Base-by-base conservation (phyloP, 2,329 filamentous ascomycete species). In the Saccharata proteae region DNA sequence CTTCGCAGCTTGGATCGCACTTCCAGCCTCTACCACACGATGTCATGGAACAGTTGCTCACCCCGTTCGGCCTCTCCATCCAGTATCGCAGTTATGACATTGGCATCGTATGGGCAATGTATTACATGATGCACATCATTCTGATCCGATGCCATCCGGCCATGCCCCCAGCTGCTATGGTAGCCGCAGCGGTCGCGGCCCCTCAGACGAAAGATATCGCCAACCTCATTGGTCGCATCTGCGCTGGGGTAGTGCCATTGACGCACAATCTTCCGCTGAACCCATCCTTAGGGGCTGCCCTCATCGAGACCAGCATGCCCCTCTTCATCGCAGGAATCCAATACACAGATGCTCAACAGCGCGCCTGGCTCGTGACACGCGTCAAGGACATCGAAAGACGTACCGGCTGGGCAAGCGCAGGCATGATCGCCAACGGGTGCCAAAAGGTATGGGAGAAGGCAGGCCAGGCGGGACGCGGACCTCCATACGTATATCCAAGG, bases 81-180 rank as follows among this genome's bases (percentile, higher is more conserved):
- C 75, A 84, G 40, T 94, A 93, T 49, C 73, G 82, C 17, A 88
- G 81, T 2, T 88, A 84, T 51, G 77, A 79, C n/a, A 80, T 96
- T 40, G 82, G 81, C 3, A 79, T 82, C 19, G 67, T 94, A 14
- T 93, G 85, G 83, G 75, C 81, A 48, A 79, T 86, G 41, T 86
- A 82, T 52, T 80, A 93, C 54, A 82, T 88, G 65, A 77, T 78
- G 1, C 67, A 84, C 27, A 88, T 96, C 35, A 69, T 86, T 32
- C 68, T 90, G n/a, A 65, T 88, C 37, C 71, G 90, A 19, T 68
- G 77, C 1, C 86, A 94, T 43, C 90, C 90, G 0, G 72, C 71
- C 15, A 94, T 94, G 85, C 88, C 86, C 1, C 84, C 88, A 0
- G 77, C 86, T 6, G 80, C 85, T 20, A 85, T 93, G 73, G 72